These are phyloP conservation scores for Fomitopsis palustris DNA, from an alignment of 1,284 basidiomycete genomes.

Conservation along the genomic window DNA sequence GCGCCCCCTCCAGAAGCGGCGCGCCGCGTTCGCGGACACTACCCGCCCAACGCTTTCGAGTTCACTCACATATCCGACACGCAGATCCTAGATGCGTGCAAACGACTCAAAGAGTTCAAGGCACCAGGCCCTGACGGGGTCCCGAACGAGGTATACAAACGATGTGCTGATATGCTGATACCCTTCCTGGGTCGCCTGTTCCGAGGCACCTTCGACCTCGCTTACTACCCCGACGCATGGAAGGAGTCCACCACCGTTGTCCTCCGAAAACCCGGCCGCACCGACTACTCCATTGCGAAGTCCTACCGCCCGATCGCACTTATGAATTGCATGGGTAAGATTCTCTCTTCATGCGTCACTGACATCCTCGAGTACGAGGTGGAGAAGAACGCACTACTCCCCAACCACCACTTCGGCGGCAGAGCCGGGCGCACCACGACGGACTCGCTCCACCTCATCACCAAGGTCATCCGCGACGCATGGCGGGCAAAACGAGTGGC, in stretches of 20 bases:
- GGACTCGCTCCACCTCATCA: slow-evolving; percentile 34
- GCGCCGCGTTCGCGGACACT: slow-evolving; percentile 13
- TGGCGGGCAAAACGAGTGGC: slow-evolving; percentile 32
- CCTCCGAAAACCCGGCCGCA: slow-evolving; percentile 35
- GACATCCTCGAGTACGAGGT: slow-evolving; percentile 12
- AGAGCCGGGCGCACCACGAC: slow-evolving; percentile 31
- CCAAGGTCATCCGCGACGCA: slow-evolving; percentile 28
- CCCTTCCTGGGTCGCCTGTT: slow-evolving; percentile 27
- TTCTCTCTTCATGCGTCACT: slow-evolving; percentile 26
- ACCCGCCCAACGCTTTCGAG: slow-evolving; percentile 11
- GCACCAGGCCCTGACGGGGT: slow-evolving; percentile 28
- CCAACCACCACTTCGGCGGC: slow-evolving; percentile 32
- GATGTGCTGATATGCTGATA: slow-evolving; percentile 22
- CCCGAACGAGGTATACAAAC: slow-evolving; percentile 21
- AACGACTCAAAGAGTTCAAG: slow-evolving; percentile 14
- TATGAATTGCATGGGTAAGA: slow-evolving; percentile 33
- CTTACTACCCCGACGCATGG: slow-evolving; percentile 31
- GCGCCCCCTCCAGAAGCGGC: slow-evolving; percentile 8
- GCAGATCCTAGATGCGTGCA: slow-evolving; percentile 17
- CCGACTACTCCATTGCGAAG: slow-evolving; percentile 30
- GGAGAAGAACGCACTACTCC: slow-evolving; percentile 13
- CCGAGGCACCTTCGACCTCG: slow-evolving; percentile 22
- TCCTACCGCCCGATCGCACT: slow-evolving; percentile 40
- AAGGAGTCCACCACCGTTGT: slow-evolving; percentile 29
- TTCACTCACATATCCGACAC: slow-evolving; percentile 17